Evolutionary conservation across 306 rosid genomes (phyloP).

Genomic region (Prunus mongolica): DNA sequence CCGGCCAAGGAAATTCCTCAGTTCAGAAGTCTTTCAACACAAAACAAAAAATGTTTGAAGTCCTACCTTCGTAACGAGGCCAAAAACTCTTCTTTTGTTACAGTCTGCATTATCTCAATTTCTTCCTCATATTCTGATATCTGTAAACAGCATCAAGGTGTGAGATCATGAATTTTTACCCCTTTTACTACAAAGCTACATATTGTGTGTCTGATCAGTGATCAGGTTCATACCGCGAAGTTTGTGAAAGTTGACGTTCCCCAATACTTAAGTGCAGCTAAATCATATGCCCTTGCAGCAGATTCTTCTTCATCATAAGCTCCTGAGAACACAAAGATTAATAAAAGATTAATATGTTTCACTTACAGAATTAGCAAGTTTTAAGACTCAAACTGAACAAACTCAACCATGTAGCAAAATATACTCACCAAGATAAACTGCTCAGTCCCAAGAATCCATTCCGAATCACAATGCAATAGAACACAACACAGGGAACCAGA

Average conservation of each 20-base stretch:
- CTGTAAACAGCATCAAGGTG: slow-evolving; percentile 24
- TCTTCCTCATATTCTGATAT: slow-evolving; percentile 66
- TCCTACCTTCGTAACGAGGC: slow-evolving; percentile 81
- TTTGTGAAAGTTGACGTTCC: slow-evolving; percentile 80
- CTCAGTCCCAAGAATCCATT: background rate
- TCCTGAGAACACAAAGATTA: slow-evolving; percentile 32
- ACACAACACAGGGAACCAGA: background rate
- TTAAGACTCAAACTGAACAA: too few relatives aligned
- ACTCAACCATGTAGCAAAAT: background rate
- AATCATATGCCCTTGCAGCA: slow-evolving; percentile 92
- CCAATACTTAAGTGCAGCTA: slow-evolving; percentile 92
- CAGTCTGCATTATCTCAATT: slow-evolving; percentile 60
- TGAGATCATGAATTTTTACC: background rate
- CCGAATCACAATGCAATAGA: background rate
- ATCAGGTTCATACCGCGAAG: slow-evolving; percentile 52
- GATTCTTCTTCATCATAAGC: slow-evolving; percentile 95
- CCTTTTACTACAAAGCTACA: background rate
- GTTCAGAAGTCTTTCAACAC: background rate
- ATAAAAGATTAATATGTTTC: background rate
- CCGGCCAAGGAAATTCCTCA: background rate
- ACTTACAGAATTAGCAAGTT: background rate
- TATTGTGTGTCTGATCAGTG: background rate
- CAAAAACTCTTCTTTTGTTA: slow-evolving; percentile 85
- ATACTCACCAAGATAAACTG: slow-evolving; percentile 50
- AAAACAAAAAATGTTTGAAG: background rate